Evolutionary conservation across 371 early-diverging fungal genomes (phyloP).

Genomic region (Lichtheimia ornata): DNA sequence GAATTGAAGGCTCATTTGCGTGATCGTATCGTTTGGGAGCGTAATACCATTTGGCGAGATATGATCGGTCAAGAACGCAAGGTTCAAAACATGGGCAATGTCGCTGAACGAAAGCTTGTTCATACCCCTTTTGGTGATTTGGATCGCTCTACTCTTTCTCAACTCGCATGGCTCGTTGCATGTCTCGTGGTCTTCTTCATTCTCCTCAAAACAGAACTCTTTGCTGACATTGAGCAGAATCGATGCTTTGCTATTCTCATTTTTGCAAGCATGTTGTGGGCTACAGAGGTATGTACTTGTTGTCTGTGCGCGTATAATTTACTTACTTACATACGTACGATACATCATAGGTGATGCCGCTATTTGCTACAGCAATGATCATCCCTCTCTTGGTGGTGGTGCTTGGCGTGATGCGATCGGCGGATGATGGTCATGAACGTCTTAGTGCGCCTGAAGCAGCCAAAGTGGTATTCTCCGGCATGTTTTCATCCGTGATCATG

Average conservation of each 20-base stretch:
- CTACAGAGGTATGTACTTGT: constrained; percentile 74
- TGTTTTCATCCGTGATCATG: constrained; percentile 89
- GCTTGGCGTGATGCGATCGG: constrained; percentile 78
- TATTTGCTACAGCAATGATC: constrained; percentile 90
- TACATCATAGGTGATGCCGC: constrained; percentile 77
- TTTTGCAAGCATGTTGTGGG: constrained; percentile 90
- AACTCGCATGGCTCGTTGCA: constrained; percentile 31
- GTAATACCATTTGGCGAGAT: constrained; percentile 97
- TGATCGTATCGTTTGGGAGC: constrained; percentile 93
- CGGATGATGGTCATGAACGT: constrained; percentile 42
- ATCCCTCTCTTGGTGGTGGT: constrained; percentile 87
- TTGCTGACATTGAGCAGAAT: constrained; percentile 68
- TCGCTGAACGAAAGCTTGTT: constrained; percentile 39
- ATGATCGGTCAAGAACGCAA: constrained; percentile 93
- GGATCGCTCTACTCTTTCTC: constrained; percentile 35
- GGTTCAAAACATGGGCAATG: constrained; percentile 60
- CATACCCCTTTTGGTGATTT: constrained; percentile 15
- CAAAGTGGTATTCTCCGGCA: constrained; percentile 69
- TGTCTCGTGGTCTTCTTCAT: constrained; percentile 60
- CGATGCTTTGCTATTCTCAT: constrained; percentile 89
- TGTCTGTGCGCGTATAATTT: not conserved
- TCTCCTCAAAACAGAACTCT: constrained; percentile 53
- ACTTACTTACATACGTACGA: not conserved
- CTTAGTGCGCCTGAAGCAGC: constrained; percentile 65
- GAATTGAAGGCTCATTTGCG: constrained; percentile 83